Conservation (phyloP, 192 early-diverging fungal genomes). For the Coemansia sp. region DNA sequence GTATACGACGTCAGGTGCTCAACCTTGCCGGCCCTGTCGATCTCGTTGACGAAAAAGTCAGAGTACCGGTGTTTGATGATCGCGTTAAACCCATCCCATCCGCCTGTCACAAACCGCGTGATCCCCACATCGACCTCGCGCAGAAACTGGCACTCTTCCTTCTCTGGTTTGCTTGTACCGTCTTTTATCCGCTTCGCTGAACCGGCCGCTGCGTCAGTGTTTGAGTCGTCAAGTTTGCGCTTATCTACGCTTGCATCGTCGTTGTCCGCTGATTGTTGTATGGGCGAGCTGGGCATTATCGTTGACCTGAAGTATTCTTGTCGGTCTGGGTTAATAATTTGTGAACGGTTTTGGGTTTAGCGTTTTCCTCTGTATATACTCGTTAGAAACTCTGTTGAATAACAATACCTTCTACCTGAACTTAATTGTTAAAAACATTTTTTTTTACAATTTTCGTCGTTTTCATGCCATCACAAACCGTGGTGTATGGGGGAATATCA, state of each 20-base stretch:
- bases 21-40: conserved; percentile 67
- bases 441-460: too few species aligned
- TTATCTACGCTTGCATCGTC: background rate
- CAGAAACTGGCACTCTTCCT: conserved; percentile 17
- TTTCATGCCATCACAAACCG: too few species aligned
- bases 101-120: conserved; percentile 46
- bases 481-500: too few species aligned
- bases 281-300: background rate
- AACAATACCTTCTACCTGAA: too few species aligned
- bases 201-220: conserved; percentile 2
- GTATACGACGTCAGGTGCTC: conserved; percentile 63
- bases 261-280: background rate
- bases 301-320: too few species aligned
- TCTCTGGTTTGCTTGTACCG: background rate
- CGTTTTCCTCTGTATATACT: too few species aligned
- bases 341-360: too few species aligned
- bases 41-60: conserved; percentile 95
- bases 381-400: too few species aligned
- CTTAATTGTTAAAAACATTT: too few species aligned
- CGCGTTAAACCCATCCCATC: conserved; percentile 41
- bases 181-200: conserved; percentile 32
- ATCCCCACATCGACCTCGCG: conserved; percentile 72
- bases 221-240: background rate
- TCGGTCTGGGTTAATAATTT: too few species aligned
- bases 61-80: conserved; percentile 65